Conservation (phyloP, 129 eudicot genomes). For the Cynara cardunculus region DNA sequence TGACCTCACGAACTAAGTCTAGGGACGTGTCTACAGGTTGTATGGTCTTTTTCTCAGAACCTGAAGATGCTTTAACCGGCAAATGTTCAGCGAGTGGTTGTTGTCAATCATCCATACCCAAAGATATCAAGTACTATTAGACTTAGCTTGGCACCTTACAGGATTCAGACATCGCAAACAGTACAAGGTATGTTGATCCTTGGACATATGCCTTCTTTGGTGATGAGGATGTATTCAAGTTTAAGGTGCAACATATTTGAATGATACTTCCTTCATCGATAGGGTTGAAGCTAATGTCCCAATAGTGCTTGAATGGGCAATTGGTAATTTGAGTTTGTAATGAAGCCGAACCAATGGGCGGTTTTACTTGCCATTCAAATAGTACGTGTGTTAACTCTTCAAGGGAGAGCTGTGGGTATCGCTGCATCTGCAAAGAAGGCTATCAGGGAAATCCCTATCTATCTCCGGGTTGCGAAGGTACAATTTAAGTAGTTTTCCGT, state of each 20-base stretch:
- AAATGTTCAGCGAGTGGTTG: constrained; percentile 46
- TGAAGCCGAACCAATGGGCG: background rate
- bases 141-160: background rate
- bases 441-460: constrained; percentile 48
- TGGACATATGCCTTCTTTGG: constrained; percentile 47
- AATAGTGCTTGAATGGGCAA: constrained; percentile 39
- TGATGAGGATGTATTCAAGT: constrained; percentile 17
- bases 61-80: constrained; percentile 2
- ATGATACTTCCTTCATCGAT: background rate
- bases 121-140: constrained; percentile 3
- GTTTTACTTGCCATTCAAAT: constrained; percentile 22
- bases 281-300: constrained; percentile 22
- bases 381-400: constrained; percentile 3
- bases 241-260: background rate
- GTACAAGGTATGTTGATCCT: constrained; percentile 8
- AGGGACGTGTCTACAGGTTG: constrained; percentile 18
- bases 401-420: constrained; percentile 24
- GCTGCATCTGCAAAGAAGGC: constrained; percentile 34
- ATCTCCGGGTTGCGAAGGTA: constrained; percentile 39
- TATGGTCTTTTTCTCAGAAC: constrained; percentile 19
- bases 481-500: background rate
- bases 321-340: too few species aligned
- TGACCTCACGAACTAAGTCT: background rate
- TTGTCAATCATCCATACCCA: constrained; percentile 36
- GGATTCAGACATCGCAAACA: too few species aligned